Evolutionary conservation across 192 early-diverging fungal species (phyloP).

Genomic region (Coemansia sp.): DNA sequence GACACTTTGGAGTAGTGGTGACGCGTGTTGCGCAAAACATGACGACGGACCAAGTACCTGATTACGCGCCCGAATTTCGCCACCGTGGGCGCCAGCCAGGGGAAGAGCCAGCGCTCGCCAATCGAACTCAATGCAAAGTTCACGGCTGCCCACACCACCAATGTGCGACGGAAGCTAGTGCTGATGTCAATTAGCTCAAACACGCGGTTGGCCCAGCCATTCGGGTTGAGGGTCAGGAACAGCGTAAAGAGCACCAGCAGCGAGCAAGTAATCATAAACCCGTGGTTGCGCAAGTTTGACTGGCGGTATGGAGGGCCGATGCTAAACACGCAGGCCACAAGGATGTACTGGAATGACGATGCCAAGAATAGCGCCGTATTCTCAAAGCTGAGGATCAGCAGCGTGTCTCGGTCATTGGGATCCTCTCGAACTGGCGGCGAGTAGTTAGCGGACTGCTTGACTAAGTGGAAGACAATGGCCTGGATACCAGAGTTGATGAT

Average conservation of each 20-base stretch:
- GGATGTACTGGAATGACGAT: constrained; percentile 92
- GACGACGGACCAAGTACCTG: constrained; percentile 19
- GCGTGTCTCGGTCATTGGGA: constrained; percentile 59
- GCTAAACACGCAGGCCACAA: constrained; percentile 88
- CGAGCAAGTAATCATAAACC: constrained; percentile 33
- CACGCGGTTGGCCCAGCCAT: constrained; percentile 45
- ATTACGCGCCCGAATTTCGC: constrained; percentile 24
- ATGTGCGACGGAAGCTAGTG: constrained; percentile 55
- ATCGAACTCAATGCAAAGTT: constrained; percentile 53
- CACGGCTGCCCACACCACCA: constrained; percentile 61
- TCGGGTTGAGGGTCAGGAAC: constrained; percentile 57
- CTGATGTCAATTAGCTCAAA: constrained; percentile 73
- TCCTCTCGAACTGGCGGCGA: constrained; percentile 50
- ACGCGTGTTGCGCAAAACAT: constrained; percentile 10
- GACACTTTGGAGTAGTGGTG: constrained; percentile 18
- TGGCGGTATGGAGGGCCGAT: constrained; percentile 96
- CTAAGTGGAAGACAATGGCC: constrained; percentile 65
- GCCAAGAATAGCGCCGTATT: constrained; percentile 90
- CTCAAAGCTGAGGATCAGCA: constrained; percentile 78
- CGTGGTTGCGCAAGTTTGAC: constrained; percentile 76
- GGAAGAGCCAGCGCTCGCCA: constrained; percentile 49
- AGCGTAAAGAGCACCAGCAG: constrained; percentile 71
- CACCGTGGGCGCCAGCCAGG: constrained; percentile 23
- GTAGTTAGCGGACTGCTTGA: constrained; percentile 78
- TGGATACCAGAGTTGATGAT: constrained; percentile 83